Evolutionary conservation across 2,329 filamentous ascomycete species (phyloP), one percentile per base, ranked within the genome.

Genomic region (Paramyrothecium roridum): DNA sequence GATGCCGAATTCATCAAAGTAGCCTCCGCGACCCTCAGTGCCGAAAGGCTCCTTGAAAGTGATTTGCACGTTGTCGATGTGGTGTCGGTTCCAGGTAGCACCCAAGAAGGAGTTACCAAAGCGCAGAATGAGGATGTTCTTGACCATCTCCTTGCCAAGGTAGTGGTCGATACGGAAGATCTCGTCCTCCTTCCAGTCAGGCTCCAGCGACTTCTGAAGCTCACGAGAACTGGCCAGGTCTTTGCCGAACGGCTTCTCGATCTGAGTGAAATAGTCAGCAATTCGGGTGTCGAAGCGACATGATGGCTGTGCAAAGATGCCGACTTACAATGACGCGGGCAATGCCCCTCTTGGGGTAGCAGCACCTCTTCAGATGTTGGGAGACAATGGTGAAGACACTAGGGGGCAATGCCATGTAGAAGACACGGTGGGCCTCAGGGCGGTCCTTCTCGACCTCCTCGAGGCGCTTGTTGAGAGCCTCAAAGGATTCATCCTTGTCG

Each of bases 121-220:
- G 71, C 96, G 86, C 63, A 99, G 85, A 65, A 99, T 97, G 63
- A 99, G 83, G 65, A 99, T 96, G 79, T 99, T 99, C 87, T 99
- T 99, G 68, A 99, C 95, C 95, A 99, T 99, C 79, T 99, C 95
- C 83, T 99, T 99, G 68, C 96, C 96, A 50, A 99, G 86, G 76
- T 99, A 99, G 80, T 99, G 95, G 74, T 99, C 95, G 69, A 99
- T 99, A 70, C 95, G 92, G 87, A 96, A 99, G 64, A 99, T 88
- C 79, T 99, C 95, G 53, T 98, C 93, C 77, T 99, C 96, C 70
- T 90, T 95, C 96, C 95, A 99, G 78, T 99, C 92, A 47, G 95
- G 95, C 71, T 93, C 91, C 60, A 99, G 85, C 8, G 95, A 96
- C 74, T 90, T 92, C 72, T 98, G 93, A 58, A 99, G 85, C 76